Evolutionary conservation across 1,139 yeast genomes (phyloP), one percentile per base, ranked within the genome.

Genomic region (Magnusiomyces suaveolens): DNA sequence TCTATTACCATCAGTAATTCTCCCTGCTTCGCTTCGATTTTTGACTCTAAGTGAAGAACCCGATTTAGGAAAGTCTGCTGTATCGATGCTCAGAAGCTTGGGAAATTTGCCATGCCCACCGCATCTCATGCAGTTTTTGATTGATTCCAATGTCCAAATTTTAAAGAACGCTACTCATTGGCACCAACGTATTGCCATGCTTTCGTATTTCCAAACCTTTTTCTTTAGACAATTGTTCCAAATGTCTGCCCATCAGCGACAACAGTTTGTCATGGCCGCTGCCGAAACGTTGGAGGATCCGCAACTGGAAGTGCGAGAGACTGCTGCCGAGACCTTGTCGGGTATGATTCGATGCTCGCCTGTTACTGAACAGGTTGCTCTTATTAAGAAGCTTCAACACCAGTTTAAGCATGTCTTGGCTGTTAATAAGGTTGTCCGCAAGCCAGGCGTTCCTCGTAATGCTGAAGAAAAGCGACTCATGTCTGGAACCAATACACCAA

Each of bases 331-430:
- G 6, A 86, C 92, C 0, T 74, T 94, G 32, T 80, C 96, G 0
- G 92, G 95, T 8, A 79, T 92, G 60, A 79, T 92, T 48, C 89
- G 92, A 63, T 82, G 88, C 57, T 78, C 87, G n/a, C 80, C 87
- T 1, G 77, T 78, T 1, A 69, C 72, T 12, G 87, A 83, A 53
- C 78, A 82, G 20, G 71, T 68, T 0, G 62, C 60, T 4, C 63
- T 74, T 32, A 70, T 80, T 12, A 55, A 62, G 6, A 57, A 60
- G 2, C 72, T 78, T 50, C 73, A 74, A 26, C 59, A 64, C 10
- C 68, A 66, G 52, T 81, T 80, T 61, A 69, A 71, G 20, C 59
- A 60, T 20, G 63, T 68, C 10, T 62, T 83, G 44, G 50, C 63
- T 57, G 56, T 63, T 60, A 60, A 64, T 59, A 63, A 59, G 38